Percentiles rank a stretch among this genome's conserved stretches.
phyloP scores from a whole-genome alignment of 1,139 yeast species.

The Kodamaea suecica region DNA sequence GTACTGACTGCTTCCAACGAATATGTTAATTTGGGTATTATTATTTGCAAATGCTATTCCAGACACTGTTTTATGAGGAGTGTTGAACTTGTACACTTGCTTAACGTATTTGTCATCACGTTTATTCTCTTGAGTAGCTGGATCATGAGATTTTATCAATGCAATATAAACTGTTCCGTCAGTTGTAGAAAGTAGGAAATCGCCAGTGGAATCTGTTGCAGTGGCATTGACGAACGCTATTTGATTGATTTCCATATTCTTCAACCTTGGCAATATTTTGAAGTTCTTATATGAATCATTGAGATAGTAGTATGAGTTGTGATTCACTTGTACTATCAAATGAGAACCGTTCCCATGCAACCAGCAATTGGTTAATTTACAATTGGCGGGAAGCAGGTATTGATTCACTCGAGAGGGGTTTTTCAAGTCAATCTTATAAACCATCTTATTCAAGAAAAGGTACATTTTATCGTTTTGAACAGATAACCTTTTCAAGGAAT shows the following conservation, averaged over 20 bases:
- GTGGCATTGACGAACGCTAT: constrained; percentile 23
- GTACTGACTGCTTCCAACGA: constrained; percentile 24
- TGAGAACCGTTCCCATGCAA: constrained; percentile 39
- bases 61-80: neutral
- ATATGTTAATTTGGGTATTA: constrained; percentile 32
- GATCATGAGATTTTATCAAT: constrained; percentile 24
- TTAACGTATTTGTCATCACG: constrained; percentile 39
- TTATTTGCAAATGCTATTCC: constrained; percentile 25
- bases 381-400: constrained; percentile 23
- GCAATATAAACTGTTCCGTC: constrained; percentile 32
- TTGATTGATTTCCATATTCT: constrained; percentile 24
- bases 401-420: constrained; percentile 37
- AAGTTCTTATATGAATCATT: constrained; percentile 31
- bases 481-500: constrained; percentile 21
- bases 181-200: constrained; percentile 28
- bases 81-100: constrained; percentile 22
- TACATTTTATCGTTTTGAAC: constrained; percentile 34
- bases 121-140: constrained; percentile 24
- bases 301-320: constrained; percentile 28
- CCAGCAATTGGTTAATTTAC: constrained; percentile 34
- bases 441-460: constrained; percentile 22
- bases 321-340: constrained; percentile 29
- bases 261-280: constrained; percentile 33
- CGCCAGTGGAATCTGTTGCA: constrained; percentile 20
- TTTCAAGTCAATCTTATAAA: constrained; percentile 34